phyloP scores from a whole-genome alignment of 2,329 filamentous ascomycete genomes.

The Diaporthe citrichinensis region DNA sequence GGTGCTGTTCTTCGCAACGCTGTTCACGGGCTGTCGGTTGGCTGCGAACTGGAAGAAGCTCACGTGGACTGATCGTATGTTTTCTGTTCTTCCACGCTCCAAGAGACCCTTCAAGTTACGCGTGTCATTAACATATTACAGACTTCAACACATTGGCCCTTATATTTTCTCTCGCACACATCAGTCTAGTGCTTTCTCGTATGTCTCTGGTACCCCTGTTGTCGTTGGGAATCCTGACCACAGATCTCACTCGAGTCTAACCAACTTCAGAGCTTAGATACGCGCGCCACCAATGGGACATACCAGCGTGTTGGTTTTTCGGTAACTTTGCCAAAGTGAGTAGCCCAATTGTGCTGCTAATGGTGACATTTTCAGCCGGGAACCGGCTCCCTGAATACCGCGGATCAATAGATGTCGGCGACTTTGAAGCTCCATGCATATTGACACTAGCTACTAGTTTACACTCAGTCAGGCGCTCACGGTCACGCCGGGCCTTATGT shows the following conservation, averaged over 20 bases:
- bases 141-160: conserved; percentile 17
- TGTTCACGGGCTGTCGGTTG: conserved; percentile 15
- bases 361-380: not conserved
- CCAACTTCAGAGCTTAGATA: conserved; percentile 32
- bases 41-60: conserved; percentile 29
- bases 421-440: not conserved
- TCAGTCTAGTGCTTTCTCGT: conserved; percentile 2
- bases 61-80: conserved; percentile 20
- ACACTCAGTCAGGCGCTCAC: conserved; percentile 35
- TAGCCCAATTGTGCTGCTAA: not conserved
- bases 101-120: too few relatives aligned
- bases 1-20: not conserved
- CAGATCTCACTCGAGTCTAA: not conserved
- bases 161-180: not conserved
- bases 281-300: conserved; percentile 42
- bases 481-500: conserved; percentile 35
- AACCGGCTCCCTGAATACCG: not conserved
- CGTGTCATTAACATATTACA: not conserved
- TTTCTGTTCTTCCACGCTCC: too few relatives aligned
- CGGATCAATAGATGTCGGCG: too few relatives aligned
- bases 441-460: conserved; percentile 23
- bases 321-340: conserved; percentile 39
- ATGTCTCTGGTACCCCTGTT: not conserved
- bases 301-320: conserved; percentile 41
- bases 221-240: not conserved